These are phyloP conservation scores for Evansstolkia leycettana DNA, from an alignment of 495 filamentous ascomycete genomes.

Conservation along the genomic window DNA sequence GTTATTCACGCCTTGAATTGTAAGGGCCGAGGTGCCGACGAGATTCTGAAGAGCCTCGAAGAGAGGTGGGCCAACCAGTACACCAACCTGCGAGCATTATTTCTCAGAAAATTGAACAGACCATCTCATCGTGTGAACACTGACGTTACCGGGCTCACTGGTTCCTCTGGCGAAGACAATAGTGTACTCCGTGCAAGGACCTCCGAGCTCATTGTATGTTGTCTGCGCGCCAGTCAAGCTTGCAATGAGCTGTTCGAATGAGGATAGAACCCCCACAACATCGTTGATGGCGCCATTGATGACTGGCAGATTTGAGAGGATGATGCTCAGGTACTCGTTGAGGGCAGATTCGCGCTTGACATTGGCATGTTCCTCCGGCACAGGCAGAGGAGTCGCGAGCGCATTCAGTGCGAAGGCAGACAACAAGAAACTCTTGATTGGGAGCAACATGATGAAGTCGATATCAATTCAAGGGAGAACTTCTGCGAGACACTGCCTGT, in stretches of 20 bases:
- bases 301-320: neutral
- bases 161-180: constrained; percentile 31
- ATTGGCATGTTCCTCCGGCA: neutral
- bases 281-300: neutral
- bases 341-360: neutral
- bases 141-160: constrained; percentile 23
- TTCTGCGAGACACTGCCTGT: too few relatives aligned
- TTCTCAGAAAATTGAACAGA: too few relatives aligned
- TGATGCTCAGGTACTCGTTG: neutral
- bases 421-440: too few relatives aligned
- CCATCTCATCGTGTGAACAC: too few relatives aligned
- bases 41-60: constrained; percentile 11
- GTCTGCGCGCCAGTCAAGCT: constrained; percentile 4
- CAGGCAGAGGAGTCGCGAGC: neutral
- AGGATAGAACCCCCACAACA: neutral
- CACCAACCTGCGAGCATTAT: constrained; percentile 19
- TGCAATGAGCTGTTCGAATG: neutral
- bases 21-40: constrained; percentile 16
- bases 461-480: too few relatives aligned
- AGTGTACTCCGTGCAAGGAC: constrained; percentile 21
- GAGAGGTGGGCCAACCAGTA: constrained; percentile 19
- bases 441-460: too few relatives aligned
- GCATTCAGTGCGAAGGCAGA: neutral
- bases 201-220: constrained; percentile 20
- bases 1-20: constrained; percentile 26